A percentile compares a stretch with the other conserved stretches of the same genome.
Evolutionary conservation across 1,139 yeast species (phyloP).

Genomic region (Candida sp.): DNA sequence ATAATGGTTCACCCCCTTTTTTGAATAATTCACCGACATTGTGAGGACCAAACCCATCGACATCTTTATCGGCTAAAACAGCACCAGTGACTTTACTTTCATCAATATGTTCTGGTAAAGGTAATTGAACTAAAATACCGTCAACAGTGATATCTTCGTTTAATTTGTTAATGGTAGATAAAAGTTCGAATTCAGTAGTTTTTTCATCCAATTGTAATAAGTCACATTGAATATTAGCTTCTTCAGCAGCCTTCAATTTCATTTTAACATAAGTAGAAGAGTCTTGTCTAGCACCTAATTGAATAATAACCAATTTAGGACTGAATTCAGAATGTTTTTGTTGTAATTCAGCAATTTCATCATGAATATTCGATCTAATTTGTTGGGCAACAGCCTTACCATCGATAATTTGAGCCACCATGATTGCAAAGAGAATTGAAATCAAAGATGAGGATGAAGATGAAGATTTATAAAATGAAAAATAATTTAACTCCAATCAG

Average conservation of each 20-base stretch:
- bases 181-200: slow-evolving; percentile 54
- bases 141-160: slow-evolving; percentile 72
- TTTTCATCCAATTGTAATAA: slow-evolving; percentile 65
- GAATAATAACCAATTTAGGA: slow-evolving; percentile 81
- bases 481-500: not conserved
- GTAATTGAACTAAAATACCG: slow-evolving; percentile 90
- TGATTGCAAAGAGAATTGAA: slow-evolving; percentile 8
- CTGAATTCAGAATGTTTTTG: slow-evolving; percentile 56
- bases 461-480: not conserved
- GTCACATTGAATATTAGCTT: slow-evolving; percentile 73
- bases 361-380: slow-evolving; percentile 46
- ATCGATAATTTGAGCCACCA: slow-evolving; percentile 50
- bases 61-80: slow-evolving; percentile 80
- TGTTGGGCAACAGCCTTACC: slow-evolving; percentile 68
- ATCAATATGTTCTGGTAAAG: slow-evolving; percentile 78
- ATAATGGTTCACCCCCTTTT: slow-evolving; percentile 80
- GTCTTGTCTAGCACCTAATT: slow-evolving; percentile 89
- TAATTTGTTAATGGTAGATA: slow-evolving; percentile 55
- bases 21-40: slow-evolving; percentile 93
- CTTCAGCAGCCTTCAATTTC: slow-evolving; percentile 90
- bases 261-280: slow-evolving; percentile 92
- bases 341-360: slow-evolving; percentile 57
- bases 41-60: slow-evolving; percentile 90
- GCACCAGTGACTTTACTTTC: slow-evolving; percentile 77
- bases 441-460: not conserved